Conservation (phyloP, 345 rosid genomes). For the Aquilaria yunnanensis region DNA sequence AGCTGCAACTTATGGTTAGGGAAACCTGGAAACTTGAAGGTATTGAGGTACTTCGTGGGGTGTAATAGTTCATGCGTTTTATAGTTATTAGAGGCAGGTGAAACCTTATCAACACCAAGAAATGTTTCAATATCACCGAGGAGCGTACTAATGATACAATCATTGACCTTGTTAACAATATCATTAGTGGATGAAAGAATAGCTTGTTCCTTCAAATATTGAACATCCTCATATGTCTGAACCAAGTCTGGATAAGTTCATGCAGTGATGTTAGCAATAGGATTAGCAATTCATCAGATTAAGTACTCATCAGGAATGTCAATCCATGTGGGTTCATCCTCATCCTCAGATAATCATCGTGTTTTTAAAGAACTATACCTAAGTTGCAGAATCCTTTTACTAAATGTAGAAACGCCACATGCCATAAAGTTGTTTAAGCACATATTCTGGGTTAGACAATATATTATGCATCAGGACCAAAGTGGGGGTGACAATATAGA, state of each 20-base stretch:
- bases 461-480: too few relatives aligned
- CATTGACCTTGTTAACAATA: neutral
- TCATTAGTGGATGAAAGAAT: neutral
- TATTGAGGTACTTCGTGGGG: neutral
- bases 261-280: neutral
- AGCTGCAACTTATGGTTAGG: neutral
- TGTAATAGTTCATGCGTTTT: neutral
- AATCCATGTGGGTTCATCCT: neutral
- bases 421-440: neutral
- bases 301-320: neutral
- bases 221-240: neutral
- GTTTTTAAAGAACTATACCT: neutral
- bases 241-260: too few relatives aligned
- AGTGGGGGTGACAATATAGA: too few relatives aligned
- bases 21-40: neutral
- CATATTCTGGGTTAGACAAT: too few relatives aligned
- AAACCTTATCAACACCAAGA: neutral
- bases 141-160: too few relatives aligned
- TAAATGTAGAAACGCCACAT: neutral
- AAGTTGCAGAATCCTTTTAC: neutral
- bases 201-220: too few relatives aligned
- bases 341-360: too few relatives aligned
- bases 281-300: neutral
- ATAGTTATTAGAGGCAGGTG: neutral
- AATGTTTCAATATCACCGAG: too few relatives aligned